Evolutionary conservation across 768 basidiomycete genomes (phyloP), one percentile per base, ranked within the genome.

Genomic region (Calocera viscosa): DNA sequence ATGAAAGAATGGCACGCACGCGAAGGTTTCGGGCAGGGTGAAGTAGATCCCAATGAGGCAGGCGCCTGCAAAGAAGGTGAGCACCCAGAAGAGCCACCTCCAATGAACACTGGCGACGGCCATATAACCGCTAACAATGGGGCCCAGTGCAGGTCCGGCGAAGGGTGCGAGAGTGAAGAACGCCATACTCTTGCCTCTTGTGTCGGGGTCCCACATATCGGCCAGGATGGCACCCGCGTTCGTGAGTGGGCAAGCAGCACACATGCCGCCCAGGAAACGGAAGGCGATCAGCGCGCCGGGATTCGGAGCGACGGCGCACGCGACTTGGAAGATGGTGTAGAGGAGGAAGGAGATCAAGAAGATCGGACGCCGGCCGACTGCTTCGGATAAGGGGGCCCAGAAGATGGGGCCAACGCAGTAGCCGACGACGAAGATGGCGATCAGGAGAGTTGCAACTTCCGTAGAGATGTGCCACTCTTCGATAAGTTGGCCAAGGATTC

Each of bases 101-200:
- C 75, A 77, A 53, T 65, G 66, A 60, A 73, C 71, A 0, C 74
- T 74, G 12, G 73, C 69, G 17, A 73, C 73, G 5, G 64, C 64
- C 66, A 77, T 77, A 67, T 72, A 76, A 1, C 77, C 77, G 8
- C 74, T 70, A 5, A 78, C 74, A 67, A 77, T 75, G 0, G 77
- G 77, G 7, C 75, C 75, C 17, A 75, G 66, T 0, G 73, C 72
- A 0, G 76, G 75, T 12, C 76, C 76, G 16, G 77, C 77, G 49
- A 78, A 77, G 0, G 77, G 77, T 1, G 77, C 76, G 1, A 77
- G 65, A 26, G n/a, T 22, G 19, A 66, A 60, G 53, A 60, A 60
- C 11, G 53, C 53, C 14, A 60, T 60, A 3, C 14, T 24, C 30
- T 32, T 2, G 53, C 53, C 53, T 67, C 66, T 2, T 22, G n/a